Conservation (phyloP, 208 protist species). For the Strigomonas galati region DNA sequence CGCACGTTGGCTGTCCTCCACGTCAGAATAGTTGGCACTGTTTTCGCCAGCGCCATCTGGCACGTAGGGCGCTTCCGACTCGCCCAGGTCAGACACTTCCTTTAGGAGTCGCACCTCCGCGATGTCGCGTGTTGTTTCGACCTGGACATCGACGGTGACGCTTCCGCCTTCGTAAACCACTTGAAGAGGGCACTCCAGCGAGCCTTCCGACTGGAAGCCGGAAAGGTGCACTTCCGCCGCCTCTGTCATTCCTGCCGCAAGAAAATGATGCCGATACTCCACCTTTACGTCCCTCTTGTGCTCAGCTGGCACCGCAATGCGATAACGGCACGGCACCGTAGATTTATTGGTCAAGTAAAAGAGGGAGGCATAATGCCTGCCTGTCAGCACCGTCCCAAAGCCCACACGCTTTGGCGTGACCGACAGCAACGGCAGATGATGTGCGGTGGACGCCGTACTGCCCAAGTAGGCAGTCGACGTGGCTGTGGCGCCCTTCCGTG, state of each 20-base stretch:
- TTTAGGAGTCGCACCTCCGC: constrained; percentile 18
- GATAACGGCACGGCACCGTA: constrained; percentile 79
- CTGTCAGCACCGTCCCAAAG: constrained; percentile 49
- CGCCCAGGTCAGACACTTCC: constrained; percentile 26
- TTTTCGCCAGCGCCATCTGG: neutral
- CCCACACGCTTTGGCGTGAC: constrained; percentile 26
- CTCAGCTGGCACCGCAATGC: constrained; percentile 29
- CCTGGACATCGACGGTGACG: constrained; percentile 25
- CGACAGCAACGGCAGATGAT: constrained; percentile 18
- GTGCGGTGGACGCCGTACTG: constrained; percentile 21
- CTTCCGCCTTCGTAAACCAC: constrained; percentile 51
- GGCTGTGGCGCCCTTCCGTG: constrained; percentile 10
- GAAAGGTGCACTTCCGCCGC: constrained; percentile 41
- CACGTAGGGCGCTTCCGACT: constrained; percentile 14
- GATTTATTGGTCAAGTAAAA: constrained; percentile 67
- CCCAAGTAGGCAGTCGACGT: constrained; percentile 11
- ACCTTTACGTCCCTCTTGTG: constrained; percentile 33
- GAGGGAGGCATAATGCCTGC: constrained; percentile 42
- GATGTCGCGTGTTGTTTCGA: constrained; percentile 29
- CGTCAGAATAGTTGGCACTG: neutral
- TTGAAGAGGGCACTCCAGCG: constrained; percentile 21
- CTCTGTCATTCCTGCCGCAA: constrained; percentile 72
- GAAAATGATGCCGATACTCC: constrained; percentile 62
- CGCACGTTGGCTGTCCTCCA: neutral
- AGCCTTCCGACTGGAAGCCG: constrained; percentile 43